Percentiles rank a stretch among this genome's conserved stretches.
Conservation (phyloP, 345 rosid species). For the Eucalyptus pauciflora region DNA sequence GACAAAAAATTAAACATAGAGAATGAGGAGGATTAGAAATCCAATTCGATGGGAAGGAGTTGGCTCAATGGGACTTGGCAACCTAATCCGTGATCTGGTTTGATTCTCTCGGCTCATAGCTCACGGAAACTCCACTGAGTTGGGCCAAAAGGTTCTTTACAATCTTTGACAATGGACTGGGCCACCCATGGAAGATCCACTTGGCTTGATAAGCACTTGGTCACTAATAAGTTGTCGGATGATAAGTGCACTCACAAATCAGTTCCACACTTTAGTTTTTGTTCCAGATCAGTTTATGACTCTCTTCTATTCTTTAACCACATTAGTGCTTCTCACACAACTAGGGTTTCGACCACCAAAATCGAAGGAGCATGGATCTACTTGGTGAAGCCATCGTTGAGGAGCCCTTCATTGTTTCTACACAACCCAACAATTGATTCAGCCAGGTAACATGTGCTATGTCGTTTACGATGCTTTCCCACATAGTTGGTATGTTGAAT, state of each 20-base stretch:
- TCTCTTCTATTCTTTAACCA: background rate
- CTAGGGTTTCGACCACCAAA: too few species aligned
- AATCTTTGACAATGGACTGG: background rate
- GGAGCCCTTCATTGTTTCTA: background rate
- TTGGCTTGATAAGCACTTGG: background rate
- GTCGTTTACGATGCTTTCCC: background rate
- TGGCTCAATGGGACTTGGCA: background rate
- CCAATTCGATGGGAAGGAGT: background rate
- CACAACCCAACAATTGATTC: rapidly evolving
- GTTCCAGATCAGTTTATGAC: too few species aligned
- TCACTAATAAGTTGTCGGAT: background rate
- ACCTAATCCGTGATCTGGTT: too few species aligned
- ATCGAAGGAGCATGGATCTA: background rate
- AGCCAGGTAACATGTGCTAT: too few species aligned
- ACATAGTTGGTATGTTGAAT: background rate
- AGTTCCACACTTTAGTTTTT: too few species aligned
- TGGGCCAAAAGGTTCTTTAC: background rate
- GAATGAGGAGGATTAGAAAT: background rate
- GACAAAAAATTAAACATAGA: too few species aligned
- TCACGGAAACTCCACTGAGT: rapidly evolving
- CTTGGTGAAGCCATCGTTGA: background rate
- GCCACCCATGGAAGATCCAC: background rate
- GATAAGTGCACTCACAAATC: background rate
- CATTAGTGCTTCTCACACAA: rapidly evolving
- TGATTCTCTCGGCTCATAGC: background rate